Base-by-base conservation (phyloP, 1,284 basidiomycete species). In the Xerocomus cyaneibrunnescens region DNA sequence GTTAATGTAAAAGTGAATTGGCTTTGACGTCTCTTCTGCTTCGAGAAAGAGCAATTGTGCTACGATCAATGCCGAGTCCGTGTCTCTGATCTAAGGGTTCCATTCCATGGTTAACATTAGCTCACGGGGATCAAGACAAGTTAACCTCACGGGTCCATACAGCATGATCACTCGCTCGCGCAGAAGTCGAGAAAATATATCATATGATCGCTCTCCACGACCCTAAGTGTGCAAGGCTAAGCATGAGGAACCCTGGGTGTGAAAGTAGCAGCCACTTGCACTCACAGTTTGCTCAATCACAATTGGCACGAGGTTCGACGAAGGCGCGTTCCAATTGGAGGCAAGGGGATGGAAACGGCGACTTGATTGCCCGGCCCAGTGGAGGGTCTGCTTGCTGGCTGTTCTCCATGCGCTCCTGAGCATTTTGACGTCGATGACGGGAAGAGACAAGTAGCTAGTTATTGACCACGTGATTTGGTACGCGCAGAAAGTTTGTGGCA, bases 1-100 rank as follows among this genome's bases (percentile, higher is more conserved):
- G 72, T 96, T 97, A 63, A 96, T 94, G 72, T 95, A 96, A 19
- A 97, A 74, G 64, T 94, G 91, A 52, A 97, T 95, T 3, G 94
- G 94, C 64, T 92, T 92, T 14, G 85, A 84, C 0, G 92, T 84
- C 59, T 95, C 92, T 70, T 96, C 94, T 1, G 94, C 94, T 74
- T 97, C 94, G 46, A 97, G 80, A 70, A 95, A 97, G 35, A 97
- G 83, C 3, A 97, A 75, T 65, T 96, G 94, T 0, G 94, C 91
- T 7, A 96, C 92, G 32, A 87, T 78, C 49, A 95, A 76, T 2
- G 92, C 87, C 2, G 94, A 88, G 64, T 91, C 87, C 19, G 81
- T 79, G 71, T 96, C 93, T 58, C 83, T 80, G 64, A 96, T 91
- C 93, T 95, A 59, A 22, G 41, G 14, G 49, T 50, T 45, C 54